phyloP scores from a whole-genome alignment of 495 filamentous ascomycete species.

The Talaromyces wortmannii region DNA sequence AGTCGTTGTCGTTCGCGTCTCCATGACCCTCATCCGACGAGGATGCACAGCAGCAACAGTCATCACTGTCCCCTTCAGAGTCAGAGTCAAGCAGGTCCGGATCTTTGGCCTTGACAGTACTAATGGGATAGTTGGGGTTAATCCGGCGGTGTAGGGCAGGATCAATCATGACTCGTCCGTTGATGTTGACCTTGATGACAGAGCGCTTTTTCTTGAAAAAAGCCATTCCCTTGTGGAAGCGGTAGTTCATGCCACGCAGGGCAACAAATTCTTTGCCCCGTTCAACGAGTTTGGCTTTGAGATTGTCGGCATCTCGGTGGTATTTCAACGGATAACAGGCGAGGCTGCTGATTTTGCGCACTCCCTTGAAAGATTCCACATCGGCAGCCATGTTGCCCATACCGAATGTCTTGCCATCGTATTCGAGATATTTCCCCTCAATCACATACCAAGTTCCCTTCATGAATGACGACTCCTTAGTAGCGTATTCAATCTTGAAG shows the following conservation, averaged over 20 bases:
- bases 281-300: constrained; percentile 65
- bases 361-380: constrained; percentile 74
- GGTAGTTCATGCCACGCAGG: constrained; percentile 78
- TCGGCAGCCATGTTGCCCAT: constrained; percentile 65
- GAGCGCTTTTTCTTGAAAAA: constrained; percentile 78
- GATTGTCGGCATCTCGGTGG: constrained; percentile 63
- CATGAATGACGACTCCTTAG: constrained; percentile 64
- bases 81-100: constrained; percentile 59
- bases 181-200: constrained; percentile 81
- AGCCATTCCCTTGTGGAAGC: constrained; percentile 71
- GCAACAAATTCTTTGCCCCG: constrained; percentile 81
- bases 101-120: constrained; percentile 69
- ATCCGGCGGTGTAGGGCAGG: constrained; percentile 79
- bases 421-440: constrained; percentile 79
- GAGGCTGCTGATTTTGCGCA: constrained; percentile 74
- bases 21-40: constrained; percentile 46
- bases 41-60: constrained; percentile 26
- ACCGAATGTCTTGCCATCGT: constrained; percentile 71
- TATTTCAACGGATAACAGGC: constrained; percentile 75
- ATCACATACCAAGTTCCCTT: constrained; percentile 75
- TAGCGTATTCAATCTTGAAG: constrained; percentile 82
- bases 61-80: constrained; percentile 30
- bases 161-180: constrained; percentile 88
- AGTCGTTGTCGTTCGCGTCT: constrained; percentile 21
- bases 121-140: constrained; percentile 84